Base-by-base conservation (phyloP, 2,329 filamentous ascomycete genomes). In the Cladosporium sp. region DNA sequence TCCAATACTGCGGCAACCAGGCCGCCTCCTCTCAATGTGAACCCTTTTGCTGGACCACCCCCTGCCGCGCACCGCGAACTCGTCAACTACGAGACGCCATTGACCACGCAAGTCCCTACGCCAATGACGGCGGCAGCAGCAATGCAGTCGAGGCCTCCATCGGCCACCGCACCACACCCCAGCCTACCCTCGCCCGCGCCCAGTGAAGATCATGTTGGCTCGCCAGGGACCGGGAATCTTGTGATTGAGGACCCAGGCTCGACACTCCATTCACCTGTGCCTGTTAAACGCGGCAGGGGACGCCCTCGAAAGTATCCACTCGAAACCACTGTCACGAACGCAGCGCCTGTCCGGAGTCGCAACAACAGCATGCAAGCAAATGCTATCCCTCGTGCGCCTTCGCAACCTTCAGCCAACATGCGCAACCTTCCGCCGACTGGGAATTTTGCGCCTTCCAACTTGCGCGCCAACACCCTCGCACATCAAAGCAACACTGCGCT, bases 161-260 rank as follows among this genome's bases (percentile, higher is more conserved):
- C 47, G 12, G 47, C 17, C 34, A 22, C 34, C 10, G 20, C 25
- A 25, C 28, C 32, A 2, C 53, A 47, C 5, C 60, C 56, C 44
- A 74, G 81, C 19, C 77, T 87, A 50, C 83, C 84, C 6, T 87
- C 86, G 13, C 84, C 86, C 32, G 80, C 84, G 12, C 80, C 82
- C 10, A 88, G 83, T 67, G 82, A 87, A 62, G 83, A 86, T 4
- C 51, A 45, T 35, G 51, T 25, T n/a, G n/a, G 36, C 28, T 36
- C 39, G 17, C 39, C 51, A n/a, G 39, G 17, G 12, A 45, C 15
- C 17, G 17, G 9, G 20, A 32, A 10, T 32, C 8, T 10, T 4
- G 28, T 42, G 36, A 15, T 44, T 4, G 24, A 19, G 7, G 22
- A 20, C 9, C 12, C 28, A 10, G 8, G 28, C 28, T 32, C 28